phyloP scores from a whole-genome alignment of 169 alveolate species.

The Plasmodium knowlesi region DNA sequence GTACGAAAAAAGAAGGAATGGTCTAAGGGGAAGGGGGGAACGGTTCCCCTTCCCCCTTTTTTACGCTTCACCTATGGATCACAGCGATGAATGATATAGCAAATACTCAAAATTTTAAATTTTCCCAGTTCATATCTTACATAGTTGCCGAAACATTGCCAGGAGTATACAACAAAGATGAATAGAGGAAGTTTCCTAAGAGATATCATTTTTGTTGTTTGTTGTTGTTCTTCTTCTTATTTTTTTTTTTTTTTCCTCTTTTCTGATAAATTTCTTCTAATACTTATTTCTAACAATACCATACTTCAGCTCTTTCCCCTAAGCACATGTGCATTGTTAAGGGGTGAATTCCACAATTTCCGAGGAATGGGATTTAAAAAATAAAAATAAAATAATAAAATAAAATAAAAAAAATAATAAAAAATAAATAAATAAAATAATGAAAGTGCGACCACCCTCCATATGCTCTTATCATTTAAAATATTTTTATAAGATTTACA shows the following conservation, averaged over 20 bases:
- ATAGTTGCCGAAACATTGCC: too few species aligned
- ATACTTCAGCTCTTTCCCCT: neutral
- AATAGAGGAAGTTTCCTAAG: too few species aligned
- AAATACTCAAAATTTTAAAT: too few species aligned
- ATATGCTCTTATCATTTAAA: neutral
- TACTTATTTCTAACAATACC: neutral
- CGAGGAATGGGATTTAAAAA: neutral
- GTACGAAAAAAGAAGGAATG: too few species aligned
- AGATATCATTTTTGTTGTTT: neutral
- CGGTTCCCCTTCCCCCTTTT: too few species aligned
- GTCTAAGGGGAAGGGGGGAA: too few species aligned
- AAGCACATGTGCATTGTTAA: neutral
- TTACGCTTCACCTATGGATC: too few species aligned
- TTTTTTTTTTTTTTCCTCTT: neutral
- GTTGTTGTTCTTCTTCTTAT: neutral
- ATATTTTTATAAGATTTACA: neutral
- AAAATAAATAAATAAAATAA: neutral
- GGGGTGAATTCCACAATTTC: neutral
- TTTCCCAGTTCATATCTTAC: too few species aligned
- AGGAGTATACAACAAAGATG: too few species aligned
- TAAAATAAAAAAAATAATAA: neutral
- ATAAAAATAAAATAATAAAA: neutral
- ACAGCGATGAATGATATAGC: too few species aligned
- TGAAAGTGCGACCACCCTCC: neutral
- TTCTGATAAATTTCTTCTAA: neutral